A percentile compares a stretch with the other conserved stretches of the same genome.
Conservation (phyloP, 2,329 filamentous ascomycete species). For the Xenoacremonium recifei region DNA sequence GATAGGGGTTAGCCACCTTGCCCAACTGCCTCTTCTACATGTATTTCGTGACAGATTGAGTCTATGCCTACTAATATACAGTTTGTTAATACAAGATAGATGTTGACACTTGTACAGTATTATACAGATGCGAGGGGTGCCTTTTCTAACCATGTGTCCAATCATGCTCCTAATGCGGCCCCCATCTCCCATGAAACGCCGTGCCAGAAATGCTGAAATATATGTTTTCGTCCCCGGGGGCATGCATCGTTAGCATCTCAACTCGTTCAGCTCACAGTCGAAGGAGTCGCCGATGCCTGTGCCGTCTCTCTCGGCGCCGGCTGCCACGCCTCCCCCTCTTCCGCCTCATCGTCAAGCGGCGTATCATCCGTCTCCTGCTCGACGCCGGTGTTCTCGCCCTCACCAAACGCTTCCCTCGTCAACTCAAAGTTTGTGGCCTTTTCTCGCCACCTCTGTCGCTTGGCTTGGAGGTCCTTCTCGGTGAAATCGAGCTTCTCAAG, state of each 20-base stretch:
- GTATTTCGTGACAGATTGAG: too few relatives aligned
- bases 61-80: too few relatives aligned
- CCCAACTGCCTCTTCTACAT: too few relatives aligned
- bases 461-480: conserved; percentile 29
- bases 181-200: neutral
- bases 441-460: conserved; percentile 21
- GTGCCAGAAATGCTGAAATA: neutral
- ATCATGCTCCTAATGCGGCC: too few relatives aligned
- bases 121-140: too few relatives aligned
- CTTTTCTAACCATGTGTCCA: too few relatives aligned
- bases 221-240: neutral
- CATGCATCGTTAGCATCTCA: neutral
- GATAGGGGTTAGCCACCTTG: too few relatives aligned
- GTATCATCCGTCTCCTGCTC: conserved; percentile 18
- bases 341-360: conserved; percentile 10
- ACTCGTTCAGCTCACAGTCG: neutral
- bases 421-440: conserved; percentile 15
- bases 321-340: neutral
- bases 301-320: neutral
- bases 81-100: too few relatives aligned
- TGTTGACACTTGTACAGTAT: too few relatives aligned
- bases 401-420: conserved; percentile 11
- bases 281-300: neutral
- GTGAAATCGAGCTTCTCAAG: conserved; percentile 51
- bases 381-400: conserved; percentile 12